Evolutionary conservation across 441 rosid genomes (phyloP), one percentile per base, ranked within the genome.

Genomic region (Monsonia emarginata): DNA sequence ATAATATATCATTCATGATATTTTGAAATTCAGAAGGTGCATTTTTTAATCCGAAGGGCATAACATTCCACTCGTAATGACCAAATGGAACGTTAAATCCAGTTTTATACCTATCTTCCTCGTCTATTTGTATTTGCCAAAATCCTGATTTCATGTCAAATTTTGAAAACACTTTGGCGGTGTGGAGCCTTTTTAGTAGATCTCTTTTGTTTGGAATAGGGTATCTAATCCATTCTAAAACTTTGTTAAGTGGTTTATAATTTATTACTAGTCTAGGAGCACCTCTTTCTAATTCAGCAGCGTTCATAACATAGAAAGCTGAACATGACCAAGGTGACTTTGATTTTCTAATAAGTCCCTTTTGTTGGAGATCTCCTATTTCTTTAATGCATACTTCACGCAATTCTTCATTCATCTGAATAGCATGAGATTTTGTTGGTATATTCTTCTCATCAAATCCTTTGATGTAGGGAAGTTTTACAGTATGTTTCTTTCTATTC

Each of bases 51-150:
- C 65, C 25, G 10, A 32, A 62, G 0, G 21, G 46, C 46, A 32
- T 62, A 0, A 64, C 42, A 16, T 64, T 64, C 64, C 59, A 70
- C 21, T 64, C 74, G 7, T 64, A 70, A 0, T 56, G 69, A 0
- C 48, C 30, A 27, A 64, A 70, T 4, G 21, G 58, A 3, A 56
- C 59, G 4, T 16, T 56, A 18, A 64, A 64, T 0, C 57, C 1
- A 0, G 44, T 70, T 56, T 70, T 64, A 16, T 64, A 64, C 1
- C 42, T 36, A 16, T 64, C 62, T 48, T 22, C 4, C 50, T 42
- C 28, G 2, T 18, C 21, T 1, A 64, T 13, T n/a, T 64, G 36
- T 2, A 64, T 64, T n/a, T 64, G 59, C 67, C 24, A 64, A 25
- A 42, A 64, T 3, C 67, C 7, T 1, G 58, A 64, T 5, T 64